phyloP scores from a whole-genome alignment of 73 alveolate genomes.

The Paramecium caudatum region DNA sequence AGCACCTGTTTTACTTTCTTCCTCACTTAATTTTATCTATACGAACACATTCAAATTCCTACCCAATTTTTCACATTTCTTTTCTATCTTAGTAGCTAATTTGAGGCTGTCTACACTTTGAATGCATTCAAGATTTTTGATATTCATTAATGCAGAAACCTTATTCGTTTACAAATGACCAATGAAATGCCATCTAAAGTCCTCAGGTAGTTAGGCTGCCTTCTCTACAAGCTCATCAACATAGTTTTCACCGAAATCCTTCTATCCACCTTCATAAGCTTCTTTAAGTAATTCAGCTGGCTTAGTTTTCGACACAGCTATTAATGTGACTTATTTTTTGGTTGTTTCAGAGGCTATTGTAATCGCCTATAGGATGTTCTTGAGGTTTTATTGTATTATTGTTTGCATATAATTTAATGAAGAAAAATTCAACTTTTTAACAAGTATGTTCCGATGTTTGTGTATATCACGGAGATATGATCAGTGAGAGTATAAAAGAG shows the following conservation, averaged over 20 bases:
- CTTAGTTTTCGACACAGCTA: constrained; percentile 91
- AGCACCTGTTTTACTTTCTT: constrained; percentile 89
- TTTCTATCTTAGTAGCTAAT: constrained; percentile 89
- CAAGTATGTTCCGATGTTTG: constrained; percentile 14
- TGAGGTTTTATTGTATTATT: not conserved
- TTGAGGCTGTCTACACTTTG: constrained; percentile 91
- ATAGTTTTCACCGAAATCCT: constrained; percentile 97
- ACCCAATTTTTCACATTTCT: constrained; percentile 82
- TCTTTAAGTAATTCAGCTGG: constrained; percentile 84
- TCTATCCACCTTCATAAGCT: constrained; percentile 92
- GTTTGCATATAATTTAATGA: constrained; percentile 38
- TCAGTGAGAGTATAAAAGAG: not conserved
- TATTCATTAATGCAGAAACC: constrained; percentile 84
- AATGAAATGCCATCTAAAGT: constrained; percentile 96
- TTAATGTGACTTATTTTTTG: constrained; percentile 52
- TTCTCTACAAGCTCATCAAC: constrained; percentile 92
- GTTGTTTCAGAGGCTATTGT: constrained; percentile 7
- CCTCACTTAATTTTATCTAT: constrained; percentile 87
- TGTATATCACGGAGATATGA: not conserved
- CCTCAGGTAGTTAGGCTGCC: constrained; percentile 84
- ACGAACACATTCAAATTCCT: constrained; percentile 84
- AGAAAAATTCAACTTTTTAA: constrained; percentile 7
- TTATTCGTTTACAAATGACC: constrained; percentile 97
- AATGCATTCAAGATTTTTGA: constrained; percentile 75
- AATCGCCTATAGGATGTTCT: not conserved